A percentile compares a stretch with the other conserved stretches of the same genome.
These are phyloP conservation scores for Astragalus membranaceus DNA, from an alignment of 306 rosid species.

Conservation along the genomic window DNA sequence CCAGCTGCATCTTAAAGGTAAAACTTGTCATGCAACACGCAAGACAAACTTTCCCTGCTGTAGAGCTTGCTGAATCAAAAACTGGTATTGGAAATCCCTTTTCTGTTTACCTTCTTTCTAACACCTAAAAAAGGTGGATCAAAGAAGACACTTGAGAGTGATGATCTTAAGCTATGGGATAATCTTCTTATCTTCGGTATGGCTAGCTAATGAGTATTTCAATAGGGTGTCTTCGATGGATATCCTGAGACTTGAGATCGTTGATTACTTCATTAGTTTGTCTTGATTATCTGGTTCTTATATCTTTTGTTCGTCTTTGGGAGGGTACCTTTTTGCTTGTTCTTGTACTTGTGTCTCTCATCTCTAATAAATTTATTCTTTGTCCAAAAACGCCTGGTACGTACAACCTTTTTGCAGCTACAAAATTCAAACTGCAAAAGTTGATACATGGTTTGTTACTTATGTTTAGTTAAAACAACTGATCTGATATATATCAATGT, in stretches of 20 bases:
- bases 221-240: not conserved
- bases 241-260: not conserved
- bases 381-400: not conserved
- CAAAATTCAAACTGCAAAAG: not conserved
- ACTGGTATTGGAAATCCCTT: conserved; percentile 33
- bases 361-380: not conserved
- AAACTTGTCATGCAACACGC: not conserved
- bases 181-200: not conserved
- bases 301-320: not conserved
- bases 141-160: not conserved
- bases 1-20: conserved; percentile 31
- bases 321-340: not conserved
- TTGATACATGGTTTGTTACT: not conserved
- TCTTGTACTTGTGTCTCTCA: conserved; percentile 2
- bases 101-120: conserved; percentile 2
- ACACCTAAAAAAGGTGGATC: not conserved
- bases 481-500: conserved; percentile 14
- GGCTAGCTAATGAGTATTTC: not conserved
- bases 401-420: not conserved
- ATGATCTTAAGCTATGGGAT: conserved; percentile 2
- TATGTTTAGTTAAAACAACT: conserved; percentile 9
- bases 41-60: conserved; percentile 16
- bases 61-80: conserved; percentile 22
- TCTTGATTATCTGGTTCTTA: not conserved
- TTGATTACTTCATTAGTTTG: conserved; percentile 5